phyloP scores from a whole-genome alignment of 1,139 yeast genomes.

The Magnusiomyces suaveolens region DNA sequence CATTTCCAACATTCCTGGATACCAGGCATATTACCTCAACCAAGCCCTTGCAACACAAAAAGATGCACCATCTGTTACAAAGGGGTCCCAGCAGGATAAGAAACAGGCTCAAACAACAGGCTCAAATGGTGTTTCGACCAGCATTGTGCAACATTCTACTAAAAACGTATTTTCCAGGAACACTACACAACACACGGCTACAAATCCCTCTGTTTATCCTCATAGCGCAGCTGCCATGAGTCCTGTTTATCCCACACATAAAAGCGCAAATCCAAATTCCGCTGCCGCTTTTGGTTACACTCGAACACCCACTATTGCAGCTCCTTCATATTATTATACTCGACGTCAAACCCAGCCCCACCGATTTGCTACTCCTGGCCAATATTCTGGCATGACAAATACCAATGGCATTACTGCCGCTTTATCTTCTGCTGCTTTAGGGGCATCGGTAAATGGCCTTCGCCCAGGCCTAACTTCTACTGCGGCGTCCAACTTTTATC shows the following conservation, averaged over 20 bases:
- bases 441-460: neutral
- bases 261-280: neutral
- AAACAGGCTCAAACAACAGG: neutral
- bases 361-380: neutral
- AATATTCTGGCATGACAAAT: conserved; percentile 5
- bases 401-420: too few relatives aligned
- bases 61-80: conserved; percentile 2
- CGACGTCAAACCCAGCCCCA: conserved; percentile 2
- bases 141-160: neutral
- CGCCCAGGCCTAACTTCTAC: neutral
- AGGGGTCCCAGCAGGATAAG: neutral
- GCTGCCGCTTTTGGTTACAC: neutral
- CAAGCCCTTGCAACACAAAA: neutral
- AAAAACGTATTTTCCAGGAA: neutral
- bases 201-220: neutral
- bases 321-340: neutral
- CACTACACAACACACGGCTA: neutral
- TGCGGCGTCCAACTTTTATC: neutral
- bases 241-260: neutral
- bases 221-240: neutral
- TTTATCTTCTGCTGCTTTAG: neutral
- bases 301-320: neutral
- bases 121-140: neutral
- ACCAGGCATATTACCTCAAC: conserved; percentile 1
- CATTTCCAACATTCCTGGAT: conserved; percentile 3